Evolutionary conservation across 2,329 filamentous ascomycete species (phyloP), one percentile per base, ranked within the genome.

Genomic region (Beauveria sp.): DNA sequence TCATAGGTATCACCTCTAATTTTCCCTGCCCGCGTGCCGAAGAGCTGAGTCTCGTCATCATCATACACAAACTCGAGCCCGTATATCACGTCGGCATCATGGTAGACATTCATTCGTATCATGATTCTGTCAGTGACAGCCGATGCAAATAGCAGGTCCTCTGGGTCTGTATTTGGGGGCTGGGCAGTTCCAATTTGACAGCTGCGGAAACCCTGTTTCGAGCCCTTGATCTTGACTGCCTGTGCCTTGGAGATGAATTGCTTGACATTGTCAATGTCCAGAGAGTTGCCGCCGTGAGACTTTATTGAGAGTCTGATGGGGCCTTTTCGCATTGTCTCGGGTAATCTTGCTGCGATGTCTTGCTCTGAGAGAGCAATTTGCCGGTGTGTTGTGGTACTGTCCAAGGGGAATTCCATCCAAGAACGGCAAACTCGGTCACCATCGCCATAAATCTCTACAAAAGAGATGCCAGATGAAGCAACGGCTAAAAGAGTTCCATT

Each of bases 1-100:
- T 89, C 82, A 75, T 96, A 96, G 51, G 86, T 83, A 69, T 89
- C 87, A 1, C 88, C 88, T 3, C 85, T 86, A 26, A 82, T 76
- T 65, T 88, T 88, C 8, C 88, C 89, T 14, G 88, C 89, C 60
- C 83, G 81, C 69, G 91, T 93, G 46, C 95, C 95, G 77, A 99
- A 96, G 3, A 97, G 74, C 71, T 97, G 91, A 60, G 81, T 88
- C 1, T 90, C 88, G 18, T 84, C 83, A 72, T 98, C 92, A 69
- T 98, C 93, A 70, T 96, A 98, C 63, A 90, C 81, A 74, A 99
- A 98, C 72, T 98, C 93, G 22, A 99, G 74, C 0, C 95, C 95
- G 71, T 96, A 89, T 14, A 98, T 71, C 4, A 88, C 88, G 63
- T 80, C 78, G 2, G 90, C 91, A 46, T 60, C 58, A 68, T 91